Evolutionary conservation across 768 basidiomycete species (phyloP), one percentile per base, ranked within the genome.

Genomic region (Lentinus brumalis): DNA sequence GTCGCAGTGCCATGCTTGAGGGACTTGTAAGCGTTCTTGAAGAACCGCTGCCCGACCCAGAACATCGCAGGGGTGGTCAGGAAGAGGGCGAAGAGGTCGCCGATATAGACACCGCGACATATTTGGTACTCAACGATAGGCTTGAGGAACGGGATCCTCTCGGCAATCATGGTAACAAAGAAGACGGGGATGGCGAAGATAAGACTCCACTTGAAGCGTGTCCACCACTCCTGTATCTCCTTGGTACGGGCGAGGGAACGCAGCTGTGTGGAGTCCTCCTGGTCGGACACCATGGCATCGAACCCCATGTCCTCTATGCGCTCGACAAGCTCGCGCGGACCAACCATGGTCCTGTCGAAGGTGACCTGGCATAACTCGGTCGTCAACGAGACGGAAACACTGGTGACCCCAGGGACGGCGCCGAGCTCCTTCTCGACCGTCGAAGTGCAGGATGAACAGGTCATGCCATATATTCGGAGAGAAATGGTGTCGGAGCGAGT

Each of bases 1-100:
- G 96, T 99, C 7, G 95, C 92, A 9, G 86, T 83, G 31, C 86
- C 83, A 74, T 99, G 97, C 71, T 86, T 91, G 54, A 98, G 78
- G 5, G 95, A 87, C 75, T 96, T 96, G 80, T 83, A 97, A 8
- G 97, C 95, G 62, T 87, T 91, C 45, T 81, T 81, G 74, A 97
- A 96, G 76, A 98, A 98, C 65, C 87, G 87, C 56, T 76, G 77
- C 3, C 94, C 97, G 41, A 98, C 80, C 87, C 91, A 96, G 68
- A 94, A 92, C 71, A 98, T 97, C 3, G 93, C 87, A 6, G 96
- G 96, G 2, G 96, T 89, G 9, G 94, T 95, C 56, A 98, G 80
- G 29, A 83, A 50, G 44, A 94, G 76, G 59, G 86, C 80, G 21
- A 97, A 75, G 31, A 96, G 60, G 71, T 98, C 94, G 38, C 91